These are phyloP conservation scores for Cystofilobasidium bisporidii DNA, from an alignment of 768 basidiomycete species.

Conservation along the genomic window DNA sequence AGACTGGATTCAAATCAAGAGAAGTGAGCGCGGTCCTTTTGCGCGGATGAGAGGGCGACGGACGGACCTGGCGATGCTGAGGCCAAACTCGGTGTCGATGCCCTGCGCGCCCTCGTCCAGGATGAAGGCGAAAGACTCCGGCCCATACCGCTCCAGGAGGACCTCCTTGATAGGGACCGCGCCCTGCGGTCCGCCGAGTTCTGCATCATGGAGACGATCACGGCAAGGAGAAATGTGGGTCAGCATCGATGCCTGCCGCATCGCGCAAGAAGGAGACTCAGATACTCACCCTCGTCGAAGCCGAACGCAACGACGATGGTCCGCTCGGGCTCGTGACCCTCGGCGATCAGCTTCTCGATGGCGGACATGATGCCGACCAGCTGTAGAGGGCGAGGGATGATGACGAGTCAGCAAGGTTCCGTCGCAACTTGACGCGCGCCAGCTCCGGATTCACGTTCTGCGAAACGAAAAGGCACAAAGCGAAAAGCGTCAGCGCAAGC, in stretches of 20 bases:
- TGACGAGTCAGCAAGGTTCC: too few species aligned
- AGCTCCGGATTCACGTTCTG: too few species aligned
- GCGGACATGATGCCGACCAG: conserved; percentile 1
- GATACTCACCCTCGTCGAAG: conserved; percentile 11
- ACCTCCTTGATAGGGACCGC: neutral
- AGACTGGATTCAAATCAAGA: too few species aligned
- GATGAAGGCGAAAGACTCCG: conserved; percentile 2
- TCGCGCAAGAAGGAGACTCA: neutral
- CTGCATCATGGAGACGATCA: neutral
- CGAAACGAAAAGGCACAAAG: too few species aligned
- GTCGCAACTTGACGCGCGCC: too few species aligned
- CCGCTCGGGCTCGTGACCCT: neutral
- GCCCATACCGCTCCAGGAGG: neutral
- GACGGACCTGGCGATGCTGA: neutral
- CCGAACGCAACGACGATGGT: neutral
- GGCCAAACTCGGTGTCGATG: neutral
- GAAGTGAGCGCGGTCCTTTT: too few species aligned
- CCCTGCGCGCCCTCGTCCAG: conserved; percentile 3
- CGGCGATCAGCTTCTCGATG: neutral
- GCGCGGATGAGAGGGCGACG: too few species aligned
- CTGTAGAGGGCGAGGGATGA: neutral
- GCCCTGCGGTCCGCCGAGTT: neutral
- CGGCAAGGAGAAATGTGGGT: neutral
- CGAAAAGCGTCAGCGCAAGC: too few species aligned
- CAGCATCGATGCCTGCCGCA: neutral